Evolutionary conservation across 345 rosid genomes (phyloP).

Genomic region (Brassica cretica): DNA sequence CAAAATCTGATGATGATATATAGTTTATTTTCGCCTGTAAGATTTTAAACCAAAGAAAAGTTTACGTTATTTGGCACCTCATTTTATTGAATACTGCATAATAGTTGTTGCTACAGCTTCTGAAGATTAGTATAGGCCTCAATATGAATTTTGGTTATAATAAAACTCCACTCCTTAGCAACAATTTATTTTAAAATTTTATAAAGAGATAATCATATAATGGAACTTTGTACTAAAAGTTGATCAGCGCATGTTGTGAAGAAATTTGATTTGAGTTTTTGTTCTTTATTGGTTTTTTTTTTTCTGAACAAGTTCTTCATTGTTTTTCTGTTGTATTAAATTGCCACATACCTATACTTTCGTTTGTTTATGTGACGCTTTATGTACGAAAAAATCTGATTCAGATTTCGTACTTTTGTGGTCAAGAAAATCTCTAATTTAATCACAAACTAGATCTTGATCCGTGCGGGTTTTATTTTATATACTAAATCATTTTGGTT

Average conservation of each 20-base stretch:
- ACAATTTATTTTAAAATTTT: neutral
- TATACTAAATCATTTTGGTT: no score
- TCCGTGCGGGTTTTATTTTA: no score
- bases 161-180: neutral
- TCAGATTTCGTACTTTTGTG: slow-evolving; percentile 17
- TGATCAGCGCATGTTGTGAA: slow-evolving; percentile 1
- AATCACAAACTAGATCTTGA: neutral
- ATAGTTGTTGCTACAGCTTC: neutral
- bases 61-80: neutral
- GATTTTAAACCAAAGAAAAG: neutral
- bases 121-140: neutral
- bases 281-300: slow-evolving; percentile 10
- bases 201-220: slow-evolving; percentile 8
- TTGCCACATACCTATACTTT: slow-evolving; percentile 21
- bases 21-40: neutral
- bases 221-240: slow-evolving; percentile 9
- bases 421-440: slow-evolving; percentile 18
- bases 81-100: neutral
- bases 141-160: neutral
- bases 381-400: slow-evolving; percentile 24
- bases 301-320: neutral
- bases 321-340: slow-evolving; percentile 14
- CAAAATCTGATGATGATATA: neutral
- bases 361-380: slow-evolving; percentile 25
- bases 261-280: slow-evolving; percentile 21